Base-by-base conservation (phyloP, 441 rosid species). In the Codiaeum variegatum region DNA sequence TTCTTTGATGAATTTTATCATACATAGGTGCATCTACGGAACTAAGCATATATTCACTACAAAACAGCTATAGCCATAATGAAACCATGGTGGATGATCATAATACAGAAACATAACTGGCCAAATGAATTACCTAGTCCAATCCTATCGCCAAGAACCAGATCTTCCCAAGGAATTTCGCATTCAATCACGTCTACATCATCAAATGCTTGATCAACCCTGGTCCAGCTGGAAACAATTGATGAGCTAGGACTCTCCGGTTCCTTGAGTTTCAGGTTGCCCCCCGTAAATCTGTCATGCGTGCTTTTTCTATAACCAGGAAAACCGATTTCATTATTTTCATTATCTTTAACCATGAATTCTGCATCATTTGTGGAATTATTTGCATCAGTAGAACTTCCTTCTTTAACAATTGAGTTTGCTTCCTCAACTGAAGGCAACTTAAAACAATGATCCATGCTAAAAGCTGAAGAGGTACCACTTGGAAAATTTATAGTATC, bases 131-230 rank as follows among this genome's bases (percentile, higher is more conserved):
- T 89, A 96, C 99, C 99, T 87, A 96, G 83, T 85, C 99, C 99
- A 88, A 96, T 93, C 82, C 99, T 90, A 78, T 93, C 99, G 74
- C 94, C 98, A 75, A 96, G 79, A 55, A 85, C 93, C 88, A 96
- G 84, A 85, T 96, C 90, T 77, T 93, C 97, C 99, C 97, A 96
- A 46, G 93, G 97, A 85, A 93, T 93, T 85, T 96, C 99, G 84
- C 91, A 82, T 79, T 96, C 96, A 74, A 94, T 87, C 44, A 93
- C 96, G 86, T 93, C 95, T 60, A 88, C 97, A 77, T 93, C 99
- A 75, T 91, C 97, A 76, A 91, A 85, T 62, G 89, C 80, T 78
- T 86, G 96, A 71, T 86, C 84, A 74, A 78, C 77, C 85, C 82
- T 84, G 82, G 81, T 79, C 38, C 77, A 62, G 69, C 73, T 79